Percentiles rank a stretch among this genome's conserved stretches.
Evolutionary conservation across 495 filamentous ascomycete genomes (phyloP).

Genomic region (Penicillium fimorum): DNA sequence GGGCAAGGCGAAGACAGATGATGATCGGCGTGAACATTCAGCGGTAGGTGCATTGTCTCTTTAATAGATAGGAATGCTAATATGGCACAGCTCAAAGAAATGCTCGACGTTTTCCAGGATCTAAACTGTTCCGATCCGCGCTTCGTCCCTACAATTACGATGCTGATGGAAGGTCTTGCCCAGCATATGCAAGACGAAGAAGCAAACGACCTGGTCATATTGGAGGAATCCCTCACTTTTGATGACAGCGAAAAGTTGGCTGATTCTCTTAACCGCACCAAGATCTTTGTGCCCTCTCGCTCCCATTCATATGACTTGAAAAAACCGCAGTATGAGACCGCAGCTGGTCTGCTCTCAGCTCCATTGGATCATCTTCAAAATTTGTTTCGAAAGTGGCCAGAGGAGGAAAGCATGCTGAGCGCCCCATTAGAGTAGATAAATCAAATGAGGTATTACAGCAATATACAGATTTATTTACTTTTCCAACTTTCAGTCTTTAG

Average conservation of each 20-base stretch:
- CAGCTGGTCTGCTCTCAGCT: conserved; percentile 28
- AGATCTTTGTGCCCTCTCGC: conserved; percentile 59
- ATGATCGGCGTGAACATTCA: conserved; percentile 58
- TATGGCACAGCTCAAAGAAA: conserved; percentile 54
- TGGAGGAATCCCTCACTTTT: conserved; percentile 47
- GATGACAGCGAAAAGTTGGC: conserved; percentile 47
- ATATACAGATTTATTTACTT: background rate
- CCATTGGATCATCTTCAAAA: conserved; percentile 35
- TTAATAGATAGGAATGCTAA: background rate
- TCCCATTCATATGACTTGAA: conserved; percentile 48
- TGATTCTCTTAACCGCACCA: conserved; percentile 55
- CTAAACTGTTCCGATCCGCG: conserved; percentile 42
- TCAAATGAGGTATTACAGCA: background rate
- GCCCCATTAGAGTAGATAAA: conserved; percentile 6
- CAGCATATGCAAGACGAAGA: conserved; percentile 63
- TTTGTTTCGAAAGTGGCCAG: conserved; percentile 36
- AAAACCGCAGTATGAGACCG: conserved; percentile 31
- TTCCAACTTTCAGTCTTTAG: background rate
- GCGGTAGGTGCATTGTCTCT: conserved; percentile 29
- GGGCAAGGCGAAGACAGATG: conserved; percentile 51
- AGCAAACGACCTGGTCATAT: conserved; percentile 46
- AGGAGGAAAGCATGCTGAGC: conserved; percentile 6
- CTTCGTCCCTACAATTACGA: conserved; percentile 53
- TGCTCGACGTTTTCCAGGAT: conserved; percentile 58
- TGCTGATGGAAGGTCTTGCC: conserved; percentile 50